Evolutionary conservation across 345 rosid genomes (phyloP).

Genomic region (Erodium maritimum): DNA sequence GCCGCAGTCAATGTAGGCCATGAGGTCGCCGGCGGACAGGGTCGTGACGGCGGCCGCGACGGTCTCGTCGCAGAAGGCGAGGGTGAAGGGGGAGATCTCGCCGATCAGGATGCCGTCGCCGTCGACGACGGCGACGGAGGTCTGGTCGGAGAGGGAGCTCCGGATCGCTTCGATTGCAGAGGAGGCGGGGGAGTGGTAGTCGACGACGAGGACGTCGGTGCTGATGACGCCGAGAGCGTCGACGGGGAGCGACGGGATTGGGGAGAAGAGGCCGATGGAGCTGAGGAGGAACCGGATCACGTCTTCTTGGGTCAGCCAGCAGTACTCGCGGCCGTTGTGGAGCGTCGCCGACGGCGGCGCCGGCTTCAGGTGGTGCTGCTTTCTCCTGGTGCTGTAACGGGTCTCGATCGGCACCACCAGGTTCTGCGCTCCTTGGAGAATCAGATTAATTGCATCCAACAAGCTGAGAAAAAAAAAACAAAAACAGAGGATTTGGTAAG

Average conservation of each 20-base stretch:
- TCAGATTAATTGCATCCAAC: constrained; percentile 64
- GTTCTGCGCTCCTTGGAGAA: constrained; percentile 77
- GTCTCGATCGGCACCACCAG: constrained; percentile 66
- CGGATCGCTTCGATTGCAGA: constrained; percentile 38
- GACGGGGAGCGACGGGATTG: constrained; percentile 51
- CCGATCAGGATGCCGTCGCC: constrained; percentile 48
- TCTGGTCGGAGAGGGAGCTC: constrained; percentile 36
- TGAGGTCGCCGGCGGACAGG: constrained; percentile 63
- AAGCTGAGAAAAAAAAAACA: constrained; percentile 34
- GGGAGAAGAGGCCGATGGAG: constrained; percentile 63
- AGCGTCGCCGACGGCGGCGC: constrained; percentile 12
- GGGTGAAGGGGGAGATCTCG: constrained; percentile 65
- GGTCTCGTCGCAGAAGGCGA: constrained; percentile 54
- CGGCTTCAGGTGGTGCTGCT: constrained; percentile 26
- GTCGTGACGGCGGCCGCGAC: constrained; percentile 59
- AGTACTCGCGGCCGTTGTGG: constrained; percentile 58
- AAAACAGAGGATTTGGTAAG: background rate
- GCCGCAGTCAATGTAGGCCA: constrained; percentile 81
- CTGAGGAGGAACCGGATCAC: constrained; percentile 64
- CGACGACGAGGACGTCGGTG: constrained; percentile 36
- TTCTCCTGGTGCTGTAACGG: constrained; percentile 28
- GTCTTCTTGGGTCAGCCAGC: constrained; percentile 93
- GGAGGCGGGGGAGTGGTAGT: constrained; percentile 57
- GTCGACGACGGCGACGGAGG: constrained; percentile 68
- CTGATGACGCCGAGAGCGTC: constrained; percentile 48